Percentiles rank a stretch among this genome's conserved stretches.
Evolutionary conservation across 257 asterid species (phyloP).

Genomic region (Solanum dulcamara): DNA sequence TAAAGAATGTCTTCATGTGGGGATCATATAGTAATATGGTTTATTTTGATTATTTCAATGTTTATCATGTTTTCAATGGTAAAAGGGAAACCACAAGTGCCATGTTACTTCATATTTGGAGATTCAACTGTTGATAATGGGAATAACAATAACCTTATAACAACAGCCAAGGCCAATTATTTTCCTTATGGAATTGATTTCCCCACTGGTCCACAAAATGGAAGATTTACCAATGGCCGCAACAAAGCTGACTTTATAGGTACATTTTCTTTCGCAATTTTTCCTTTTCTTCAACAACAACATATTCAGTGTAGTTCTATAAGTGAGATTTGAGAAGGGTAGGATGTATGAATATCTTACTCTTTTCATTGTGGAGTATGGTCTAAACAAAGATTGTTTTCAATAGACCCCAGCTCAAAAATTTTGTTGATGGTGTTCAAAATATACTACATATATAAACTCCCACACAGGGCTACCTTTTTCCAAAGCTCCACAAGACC

Average conservation of each 20-base stretch:
- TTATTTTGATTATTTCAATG: neutral
- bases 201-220: constrained; percentile 27
- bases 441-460: neutral
- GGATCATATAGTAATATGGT: neutral
- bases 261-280: neutral
- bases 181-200: constrained; percentile 52
- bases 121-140: constrained; percentile 50
- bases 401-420: no score
- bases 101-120: constrained; percentile 53
- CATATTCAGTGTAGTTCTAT: no score
- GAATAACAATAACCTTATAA: constrained; percentile 31
- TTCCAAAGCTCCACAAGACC: neutral
- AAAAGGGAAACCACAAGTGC: constrained; percentile 21
- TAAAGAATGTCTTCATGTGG: neutral
- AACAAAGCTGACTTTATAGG: constrained; percentile 29
- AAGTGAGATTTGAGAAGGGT: fast-evolving
- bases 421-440: neutral
- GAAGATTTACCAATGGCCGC: constrained; percentile 49
- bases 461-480: neutral
- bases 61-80: neutral
- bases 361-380: neutral
- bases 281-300: no score
- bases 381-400: no score
- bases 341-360: no score
- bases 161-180: constrained; percentile 27